These are phyloP conservation scores for Yarrowia sp. DNA, from an alignment of 805 yeast genomes.

Conservation along the genomic window DNA sequence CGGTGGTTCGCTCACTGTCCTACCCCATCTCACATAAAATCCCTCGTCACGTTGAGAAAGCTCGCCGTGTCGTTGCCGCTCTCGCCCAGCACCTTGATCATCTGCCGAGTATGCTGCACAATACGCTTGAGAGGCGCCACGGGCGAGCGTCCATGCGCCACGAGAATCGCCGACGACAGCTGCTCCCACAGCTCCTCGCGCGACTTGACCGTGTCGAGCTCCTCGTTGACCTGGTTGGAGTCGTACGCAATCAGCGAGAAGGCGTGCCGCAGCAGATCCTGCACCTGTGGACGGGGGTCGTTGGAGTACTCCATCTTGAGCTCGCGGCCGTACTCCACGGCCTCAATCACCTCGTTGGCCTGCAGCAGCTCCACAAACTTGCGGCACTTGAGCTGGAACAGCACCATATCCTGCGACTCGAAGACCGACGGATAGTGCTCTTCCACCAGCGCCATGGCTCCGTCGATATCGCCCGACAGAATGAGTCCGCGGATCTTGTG, in stretches of 20 bases:
- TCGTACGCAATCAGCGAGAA: slow-evolving; percentile 53
- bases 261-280: slow-evolving; percentile 45
- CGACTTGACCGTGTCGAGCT: background rate
- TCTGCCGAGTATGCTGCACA: slow-evolving; percentile 43
- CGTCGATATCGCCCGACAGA: slow-evolving; percentile 47
- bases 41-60: slow-evolving; percentile 48
- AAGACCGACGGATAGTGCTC: slow-evolving; percentile 45
- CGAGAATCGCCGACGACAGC: slow-evolving; percentile 45
- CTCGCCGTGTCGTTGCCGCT: slow-evolving; percentile 40
- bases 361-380: slow-evolving; percentile 46
- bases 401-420: slow-evolving; percentile 37
- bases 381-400: slow-evolving; percentile 46
- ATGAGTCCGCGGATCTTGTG: slow-evolving; percentile 49
- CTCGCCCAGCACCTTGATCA: slow-evolving; percentile 41
- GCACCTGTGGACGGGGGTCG: slow-evolving; percentile 38
- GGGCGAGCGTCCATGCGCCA: slow-evolving; percentile 46
- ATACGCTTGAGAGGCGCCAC: slow-evolving; percentile 47
- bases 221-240: slow-evolving; percentile 38
- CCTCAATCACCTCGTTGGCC: slow-evolving; percentile 37
- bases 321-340: slow-evolving; percentile 44
- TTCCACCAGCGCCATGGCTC: slow-evolving; percentile 43
- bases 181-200: slow-evolving; percentile 43
- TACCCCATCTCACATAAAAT: slow-evolving; percentile 36
- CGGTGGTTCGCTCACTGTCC: background rate
- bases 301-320: slow-evolving; percentile 40